A percentile compares a stretch with the other conserved stretches of the same genome.
phyloP scores from a whole-genome alignment of 148 eudicot genomes.

The Vaccinium macrocarpon region DNA sequence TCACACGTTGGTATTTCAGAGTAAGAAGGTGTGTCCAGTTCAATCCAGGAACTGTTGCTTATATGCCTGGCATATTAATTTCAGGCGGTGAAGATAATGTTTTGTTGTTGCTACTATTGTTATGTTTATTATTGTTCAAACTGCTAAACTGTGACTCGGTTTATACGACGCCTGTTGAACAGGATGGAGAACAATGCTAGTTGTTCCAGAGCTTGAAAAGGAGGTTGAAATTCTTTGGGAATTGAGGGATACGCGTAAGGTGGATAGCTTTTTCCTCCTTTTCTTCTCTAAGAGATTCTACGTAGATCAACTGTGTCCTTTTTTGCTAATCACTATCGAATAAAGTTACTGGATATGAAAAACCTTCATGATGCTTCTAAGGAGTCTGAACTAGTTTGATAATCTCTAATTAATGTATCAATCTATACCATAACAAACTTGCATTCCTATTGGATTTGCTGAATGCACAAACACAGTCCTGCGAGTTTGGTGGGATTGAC shows the following conservation, averaged over 20 bases:
- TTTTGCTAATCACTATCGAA: too few relatives aligned
- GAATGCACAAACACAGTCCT: not conserved
- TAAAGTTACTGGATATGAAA: not conserved
- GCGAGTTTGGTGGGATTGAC: not conserved
- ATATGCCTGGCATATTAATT: not conserved
- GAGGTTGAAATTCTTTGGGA: slow-evolving; percentile 79
- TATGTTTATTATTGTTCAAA: not conserved
- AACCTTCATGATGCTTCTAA: not conserved
- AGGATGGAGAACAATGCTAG: slow-evolving; percentile 99
- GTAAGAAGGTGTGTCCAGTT: not conserved
- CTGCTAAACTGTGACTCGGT: not conserved
- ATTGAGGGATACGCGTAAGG: slow-evolving; percentile 73
- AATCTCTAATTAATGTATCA: not conserved
- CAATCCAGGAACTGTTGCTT: not conserved
- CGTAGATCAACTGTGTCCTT: not conserved
- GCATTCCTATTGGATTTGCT: not conserved
- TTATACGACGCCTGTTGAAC: slow-evolving; percentile 19
- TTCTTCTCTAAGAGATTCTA: not conserved
- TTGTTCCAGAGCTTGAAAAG: slow-evolving; percentile 94
- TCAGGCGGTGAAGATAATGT: not conserved
- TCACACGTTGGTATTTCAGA: not conserved
- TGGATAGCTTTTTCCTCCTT: slow-evolving; percentile 19
- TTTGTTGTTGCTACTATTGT: not conserved
- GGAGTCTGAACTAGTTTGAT: not conserved
- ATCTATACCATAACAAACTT: not conserved